These are phyloP conservation scores for Cryphonectria naterciae DNA, from an alignment of 2,329 filamentous ascomycete genomes.

Conservation along the genomic window DNA sequence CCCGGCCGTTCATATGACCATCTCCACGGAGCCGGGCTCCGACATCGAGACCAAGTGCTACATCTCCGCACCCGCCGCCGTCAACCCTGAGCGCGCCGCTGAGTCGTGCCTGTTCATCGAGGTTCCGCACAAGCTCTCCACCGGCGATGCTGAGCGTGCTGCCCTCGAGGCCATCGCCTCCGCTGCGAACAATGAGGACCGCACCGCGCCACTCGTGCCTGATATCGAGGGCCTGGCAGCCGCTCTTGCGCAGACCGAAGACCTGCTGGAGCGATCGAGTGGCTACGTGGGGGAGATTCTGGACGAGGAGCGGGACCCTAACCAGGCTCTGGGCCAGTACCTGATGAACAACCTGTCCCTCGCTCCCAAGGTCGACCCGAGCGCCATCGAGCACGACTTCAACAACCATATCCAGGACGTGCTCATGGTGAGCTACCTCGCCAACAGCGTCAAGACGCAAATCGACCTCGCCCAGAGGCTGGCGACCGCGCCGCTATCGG, in stretches of 20 bases:
- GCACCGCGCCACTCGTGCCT: slow-evolving; percentile 73
- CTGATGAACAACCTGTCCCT: slow-evolving; percentile 91
- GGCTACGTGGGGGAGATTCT: slow-evolving; percentile 93
- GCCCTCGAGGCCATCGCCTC: slow-evolving; percentile 81
- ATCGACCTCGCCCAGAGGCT: slow-evolving; percentile 97
- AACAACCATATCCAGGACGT: slow-evolving; percentile 99
- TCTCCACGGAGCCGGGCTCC: slow-evolving; percentile 85
- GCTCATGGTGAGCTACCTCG: slow-evolving; percentile 95
- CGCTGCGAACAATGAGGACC: slow-evolving; percentile 78
- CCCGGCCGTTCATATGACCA: slow-evolving; percentile 95
- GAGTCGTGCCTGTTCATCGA: slow-evolving; percentile 98
- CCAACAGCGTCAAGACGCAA: slow-evolving; percentile 98
- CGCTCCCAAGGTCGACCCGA: slow-evolving; percentile 89
- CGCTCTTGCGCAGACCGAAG: slow-evolving; percentile 83
- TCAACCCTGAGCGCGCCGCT: slow-evolving; percentile 90
- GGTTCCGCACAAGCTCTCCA: slow-evolving; percentile 91
- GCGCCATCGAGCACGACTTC: slow-evolving; percentile 95
- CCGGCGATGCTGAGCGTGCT: slow-evolving; percentile 66
- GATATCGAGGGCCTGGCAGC: slow-evolving; percentile 90
- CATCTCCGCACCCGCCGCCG: slow-evolving; percentile 92
- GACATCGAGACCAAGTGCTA: slow-evolving; percentile 91
- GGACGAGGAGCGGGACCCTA: slow-evolving; percentile 89
- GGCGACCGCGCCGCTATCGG: slow-evolving; percentile 72
- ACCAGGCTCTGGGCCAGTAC: slow-evolving; percentile 90
- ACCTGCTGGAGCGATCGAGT: slow-evolving; percentile 87